Base-by-base conservation (phyloP, 1,284 basidiomycete species). In the Cystobasidium pallidum region DNA sequence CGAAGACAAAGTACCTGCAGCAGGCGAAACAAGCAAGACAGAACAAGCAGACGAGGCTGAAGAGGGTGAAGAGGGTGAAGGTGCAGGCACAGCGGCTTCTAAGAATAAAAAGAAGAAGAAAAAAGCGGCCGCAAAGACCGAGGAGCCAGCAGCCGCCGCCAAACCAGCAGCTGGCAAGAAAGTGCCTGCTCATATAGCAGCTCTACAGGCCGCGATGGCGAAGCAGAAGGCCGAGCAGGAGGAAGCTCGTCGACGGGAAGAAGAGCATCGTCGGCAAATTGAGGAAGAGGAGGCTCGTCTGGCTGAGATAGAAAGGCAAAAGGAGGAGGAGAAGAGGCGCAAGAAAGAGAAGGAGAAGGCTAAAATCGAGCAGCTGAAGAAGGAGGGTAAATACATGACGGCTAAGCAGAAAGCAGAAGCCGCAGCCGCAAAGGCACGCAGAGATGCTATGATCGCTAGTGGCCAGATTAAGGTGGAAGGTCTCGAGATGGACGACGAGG, bases 401-500 rank as follows among this genome's bases (percentile, higher is more conserved):
- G 92, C 94, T 80, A 97, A 96, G 82, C 94, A 99, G 81, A 97
- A 94, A 83, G 91, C 92, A 78, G 94, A 98, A 81, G 89, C 87
- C 77, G 90, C 91, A 19, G 90, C 89, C 73, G 94, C 94, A 8
- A 94, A 98, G 81, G 87, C 92, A 43, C 88, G 94, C 70, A 91
- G 90, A 81, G 88, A 95, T 81, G 95, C 95, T 2, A 86, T 99
- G 72, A 85, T 99, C 63, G 88, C 89, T 26, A 91, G 91, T 34
- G 94, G 94, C 59, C 78, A 79, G 62, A 90, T 92, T 70, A 89
- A 90, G 77, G 89, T 99, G 75, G 94, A 94, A 76, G 96, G 91
- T 73, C 84, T 98, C 49, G 81, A 89, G 70, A 82, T 84, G 2
- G 85, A 82, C 61, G 82, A 81, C 70, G 84, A 81, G 3, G 81